Conservation (phyloP, 108 stramenopile species). For the Fragilariopsis cylindrus region DNA sequence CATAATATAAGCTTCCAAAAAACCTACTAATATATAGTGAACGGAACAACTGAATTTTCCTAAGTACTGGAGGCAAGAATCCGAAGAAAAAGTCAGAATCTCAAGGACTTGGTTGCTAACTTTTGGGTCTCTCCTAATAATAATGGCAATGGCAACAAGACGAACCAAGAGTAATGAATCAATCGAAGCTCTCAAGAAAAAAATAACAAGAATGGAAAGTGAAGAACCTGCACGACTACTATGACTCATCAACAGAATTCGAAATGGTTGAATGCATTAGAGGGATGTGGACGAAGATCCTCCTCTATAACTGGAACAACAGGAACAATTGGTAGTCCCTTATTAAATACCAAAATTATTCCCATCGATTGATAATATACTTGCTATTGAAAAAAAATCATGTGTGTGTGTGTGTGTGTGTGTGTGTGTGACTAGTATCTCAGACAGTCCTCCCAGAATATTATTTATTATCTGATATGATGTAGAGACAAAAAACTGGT, state of each 20-base stretch:
- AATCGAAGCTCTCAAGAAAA: background rate
- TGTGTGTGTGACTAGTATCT: too few species aligned
- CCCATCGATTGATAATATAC: too few species aligned
- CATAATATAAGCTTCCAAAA: too few species aligned
- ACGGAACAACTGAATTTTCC: background rate
- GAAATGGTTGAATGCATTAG: background rate
- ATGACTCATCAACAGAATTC: background rate
- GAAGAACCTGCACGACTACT: background rate
- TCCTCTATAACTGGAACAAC: background rate
- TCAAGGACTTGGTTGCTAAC: conserved; percentile 4
- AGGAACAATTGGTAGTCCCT: background rate
- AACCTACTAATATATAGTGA: background rate
- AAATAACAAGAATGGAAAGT: background rate
- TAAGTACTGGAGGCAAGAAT: too few species aligned
- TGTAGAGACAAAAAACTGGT: too few species aligned
- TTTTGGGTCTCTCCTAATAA: background rate
- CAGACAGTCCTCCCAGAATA: too few species aligned
- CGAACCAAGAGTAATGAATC: background rate
- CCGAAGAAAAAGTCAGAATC: background rate
- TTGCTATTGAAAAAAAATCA: background rate
- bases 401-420: too few species aligned
- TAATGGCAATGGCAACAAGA: too few species aligned
- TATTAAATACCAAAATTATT: background rate
- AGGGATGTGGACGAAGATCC: background rate
- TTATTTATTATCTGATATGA: too few species aligned